Conservation (phyloP, 495 filamentous ascomycete genomes). For the Penicillium canariense region DNA sequence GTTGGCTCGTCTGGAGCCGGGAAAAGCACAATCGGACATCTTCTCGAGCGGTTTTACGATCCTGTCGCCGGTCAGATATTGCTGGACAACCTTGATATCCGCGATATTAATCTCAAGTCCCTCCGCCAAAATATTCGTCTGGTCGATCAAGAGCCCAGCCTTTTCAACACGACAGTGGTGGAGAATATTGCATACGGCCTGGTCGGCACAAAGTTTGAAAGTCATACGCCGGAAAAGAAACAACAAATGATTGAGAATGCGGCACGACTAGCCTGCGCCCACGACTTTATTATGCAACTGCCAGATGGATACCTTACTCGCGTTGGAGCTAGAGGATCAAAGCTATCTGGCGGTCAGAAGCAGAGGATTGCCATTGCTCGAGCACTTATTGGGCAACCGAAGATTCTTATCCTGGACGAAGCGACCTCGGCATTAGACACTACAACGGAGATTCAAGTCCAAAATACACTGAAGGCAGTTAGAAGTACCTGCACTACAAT, state of each 20-base stretch:
- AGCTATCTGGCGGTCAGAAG: background rate
- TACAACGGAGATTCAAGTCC: background rate
- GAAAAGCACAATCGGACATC: constrained; percentile 64
- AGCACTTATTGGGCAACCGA: background rate
- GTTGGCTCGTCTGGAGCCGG: constrained; percentile 61
- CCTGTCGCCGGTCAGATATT: constrained; percentile 47
- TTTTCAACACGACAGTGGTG: constrained; percentile 74
- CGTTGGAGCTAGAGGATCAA: background rate
- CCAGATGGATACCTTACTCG: background rate
- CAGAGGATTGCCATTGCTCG: constrained; percentile 1
- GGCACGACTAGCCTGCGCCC: background rate
- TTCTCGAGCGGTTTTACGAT: constrained; percentile 63
- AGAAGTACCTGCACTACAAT: background rate
- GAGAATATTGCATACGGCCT: constrained; percentile 59
- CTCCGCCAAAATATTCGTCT: constrained; percentile 76
- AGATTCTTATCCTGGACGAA: constrained; percentile 2
- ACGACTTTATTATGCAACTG: background rate
- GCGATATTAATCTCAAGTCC: constrained; percentile 74
- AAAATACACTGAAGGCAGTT: background rate
- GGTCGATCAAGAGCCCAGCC: constrained; percentile 47
- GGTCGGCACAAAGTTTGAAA: background rate
- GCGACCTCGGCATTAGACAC: constrained; percentile 5
- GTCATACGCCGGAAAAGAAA: too few species aligned
- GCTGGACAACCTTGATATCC: constrained; percentile 47
- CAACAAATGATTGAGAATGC: background rate